Evolutionary conservation across 768 basidiomycete genomes (phyloP), one percentile per base, ranked within the genome.

Genomic region (Hygrocybe punicea): DNA sequence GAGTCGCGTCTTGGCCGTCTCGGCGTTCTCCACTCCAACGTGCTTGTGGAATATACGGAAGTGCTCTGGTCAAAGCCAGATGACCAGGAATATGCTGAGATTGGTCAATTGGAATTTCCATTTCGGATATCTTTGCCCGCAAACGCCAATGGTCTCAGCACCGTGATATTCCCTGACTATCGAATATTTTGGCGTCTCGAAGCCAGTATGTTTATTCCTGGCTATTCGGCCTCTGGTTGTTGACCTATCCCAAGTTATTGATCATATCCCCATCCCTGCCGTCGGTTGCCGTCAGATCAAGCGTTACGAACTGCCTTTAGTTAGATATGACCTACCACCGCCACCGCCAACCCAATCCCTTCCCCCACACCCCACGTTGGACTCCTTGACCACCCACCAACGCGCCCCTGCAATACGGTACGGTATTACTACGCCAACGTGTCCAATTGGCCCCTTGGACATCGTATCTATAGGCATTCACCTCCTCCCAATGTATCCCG

Each of bases 131-230:
- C 80, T 46, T 58, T 93, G 24, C 91, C 91, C 24, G 67, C 80
- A 55, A 76, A 79, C 59, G 78, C 81, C 51, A 71, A 78, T 14
- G 87, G 87, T 39, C 85, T 84, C 63, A 87, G 85, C 68, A 84
- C 86, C 48, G 81, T 85, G 13, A 78, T 83, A 58, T 90, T 85
- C 64, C 87, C 87, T 62, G 87, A 86, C 63, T 93, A 91, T 69
- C 80, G 86, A 44, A 84, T 88, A 66, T 82, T 82, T 66, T 93
- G 91, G 91, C 79, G 89, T 53, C 77, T 93, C 56, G 91, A 93
- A 75, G 91, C 91, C 60, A 80, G 90, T 85, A 61, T 60, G 84
- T 78, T 49, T 35, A 24, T 54, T 58, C 13, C 46, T 59, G 23
- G 34, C 55, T 57, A 62, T 53, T 58, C 25, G 53, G 16, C 33